These are phyloP conservation scores for Rubia peregrina DNA, from an alignment of 305 asterid genomes.

Conservation along the genomic window DNA sequence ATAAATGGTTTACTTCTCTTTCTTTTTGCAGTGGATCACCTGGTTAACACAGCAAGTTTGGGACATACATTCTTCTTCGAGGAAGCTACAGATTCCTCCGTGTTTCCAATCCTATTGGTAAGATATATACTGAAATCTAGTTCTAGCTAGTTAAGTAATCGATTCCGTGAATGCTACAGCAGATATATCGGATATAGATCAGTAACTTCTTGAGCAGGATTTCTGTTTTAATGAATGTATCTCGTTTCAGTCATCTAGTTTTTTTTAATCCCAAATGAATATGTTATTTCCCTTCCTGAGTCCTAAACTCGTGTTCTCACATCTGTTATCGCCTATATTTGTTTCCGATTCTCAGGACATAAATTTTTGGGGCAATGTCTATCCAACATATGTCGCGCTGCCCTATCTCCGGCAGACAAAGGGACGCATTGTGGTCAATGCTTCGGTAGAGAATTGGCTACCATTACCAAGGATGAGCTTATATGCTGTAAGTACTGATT, in stretches of 20 bases:
- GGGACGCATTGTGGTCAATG: conserved; percentile 78
- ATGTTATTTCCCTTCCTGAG: neutral
- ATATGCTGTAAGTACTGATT: conserved; percentile 51
- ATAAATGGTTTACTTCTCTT: neutral
- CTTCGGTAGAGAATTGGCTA: conserved; percentile 86
- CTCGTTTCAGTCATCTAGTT: neutral
- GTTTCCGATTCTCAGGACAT: conserved; percentile 48
- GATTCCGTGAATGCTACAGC: no score
- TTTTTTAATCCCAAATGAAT: neutral
- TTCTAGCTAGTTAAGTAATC: neutral
- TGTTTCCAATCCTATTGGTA: conserved; percentile 84
- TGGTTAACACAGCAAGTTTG: conserved; percentile 77
- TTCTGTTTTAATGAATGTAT: neutral
- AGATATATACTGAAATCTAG: neutral
- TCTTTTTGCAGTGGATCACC: conserved; percentile 73
- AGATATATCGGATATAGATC: no score
- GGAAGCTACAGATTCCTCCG: conserved; percentile 67
- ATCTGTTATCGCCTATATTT: neutral
- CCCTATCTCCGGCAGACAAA: conserved; percentile 63
- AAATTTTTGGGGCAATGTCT: conserved; percentile 94
- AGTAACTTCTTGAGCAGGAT: no score
- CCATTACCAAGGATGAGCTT: conserved; percentile 97
- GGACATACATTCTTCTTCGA: conserved; percentile 90
- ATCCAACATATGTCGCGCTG: conserved; percentile 84
- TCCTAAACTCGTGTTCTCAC: neutral